Base-by-base conservation (phyloP, 2,329 filamentous ascomycete species). In the Arachnomyces sp. region DNA sequence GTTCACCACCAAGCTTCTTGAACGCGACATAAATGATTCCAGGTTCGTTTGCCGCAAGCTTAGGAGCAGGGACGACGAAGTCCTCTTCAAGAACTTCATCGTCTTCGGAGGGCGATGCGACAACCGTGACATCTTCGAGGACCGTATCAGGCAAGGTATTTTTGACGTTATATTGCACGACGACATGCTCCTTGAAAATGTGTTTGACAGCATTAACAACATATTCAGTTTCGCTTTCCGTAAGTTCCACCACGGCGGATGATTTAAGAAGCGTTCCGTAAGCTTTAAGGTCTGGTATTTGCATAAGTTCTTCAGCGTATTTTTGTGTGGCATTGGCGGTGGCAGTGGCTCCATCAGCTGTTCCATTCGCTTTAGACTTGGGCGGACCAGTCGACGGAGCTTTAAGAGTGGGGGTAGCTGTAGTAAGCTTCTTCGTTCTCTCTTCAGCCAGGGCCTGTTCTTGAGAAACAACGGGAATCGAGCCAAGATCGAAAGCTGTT, bases 401-500 rank as follows among this genome's bases (percentile, higher is more conserved):
- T 68, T 96, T 96, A 71, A 96, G 81, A 2, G 88, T 94, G 7
- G 90, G 89, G 2, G 89, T 87, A 12, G 87, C 85, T 13, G 86
- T 86, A 2, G 87, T 95, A 54, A 96, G 84, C 73, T 96, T 96
- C 81, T 95, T 95, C 18, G 86, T 94, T 53, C 90, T 80, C 65
- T 96, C 92, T 63, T 95, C 90, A 9, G 92, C 92, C 54, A 95
- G 83, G 45, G 90, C 90, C 69, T 98, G 88, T 64, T 96, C 92
- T 44, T 92, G 82, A 14, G 88, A 95, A 51, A 98, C 92, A 35
- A 95, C 80, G 3, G 92, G 92, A 34, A 98, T 85, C 56, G 84
- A 82, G 54, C 83, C 80, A 55, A 98, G 82, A 60, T 96, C 90
- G 71, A 98, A 98, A 5, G 92, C 82, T 28, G 73, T 71, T 31